A percentile compares a stretch with the other conserved stretches of the same genome.
phyloP scores from a whole-genome alignment of 306 rosid species.

The Prunus kanzakura region DNA sequence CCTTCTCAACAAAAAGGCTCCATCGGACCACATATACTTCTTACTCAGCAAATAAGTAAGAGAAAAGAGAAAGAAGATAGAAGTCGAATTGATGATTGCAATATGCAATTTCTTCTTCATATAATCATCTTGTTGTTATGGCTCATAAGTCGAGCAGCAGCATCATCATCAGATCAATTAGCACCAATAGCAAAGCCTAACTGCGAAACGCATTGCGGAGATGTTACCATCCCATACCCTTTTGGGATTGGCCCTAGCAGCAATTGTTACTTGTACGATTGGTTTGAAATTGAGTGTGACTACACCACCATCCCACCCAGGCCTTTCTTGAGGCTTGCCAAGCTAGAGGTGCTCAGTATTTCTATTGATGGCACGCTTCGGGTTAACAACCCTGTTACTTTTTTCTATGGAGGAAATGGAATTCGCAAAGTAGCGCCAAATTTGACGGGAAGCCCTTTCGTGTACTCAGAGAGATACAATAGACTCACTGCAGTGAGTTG shows the following conservation, averaged over 20 bases:
- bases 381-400: conserved; percentile 5
- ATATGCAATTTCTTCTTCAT: conserved; percentile 1
- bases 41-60: too few species aligned
- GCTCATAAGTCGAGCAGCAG: not conserved
- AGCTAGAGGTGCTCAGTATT: conserved; percentile 11
- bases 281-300: conserved; percentile 9
- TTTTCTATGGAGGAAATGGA: not conserved
- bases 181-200: not conserved
- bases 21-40: too few species aligned
- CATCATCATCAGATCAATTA: too few species aligned
- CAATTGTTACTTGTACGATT: not conserved
- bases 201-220: conserved; percentile 5
- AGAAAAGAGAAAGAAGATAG: too few species aligned
- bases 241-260: conserved; percentile 1
- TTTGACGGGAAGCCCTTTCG: conserved; percentile 24
- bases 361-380: not conserved
- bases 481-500: conserved; percentile 25
- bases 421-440: not conserved
- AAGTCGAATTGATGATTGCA: not conserved
- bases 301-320: not conserved
- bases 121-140: not conserved
- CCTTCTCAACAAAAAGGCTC: too few species aligned
- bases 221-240: conserved; percentile 11
- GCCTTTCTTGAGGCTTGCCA: conserved; percentile 1
- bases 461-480: conserved; percentile 4